Percentiles rank a stretch among this genome's conserved stretches.
These are phyloP conservation scores for Trametes meyenii DNA, from an alignment of 768 basidiomycete species.

Conservation along the genomic window DNA sequence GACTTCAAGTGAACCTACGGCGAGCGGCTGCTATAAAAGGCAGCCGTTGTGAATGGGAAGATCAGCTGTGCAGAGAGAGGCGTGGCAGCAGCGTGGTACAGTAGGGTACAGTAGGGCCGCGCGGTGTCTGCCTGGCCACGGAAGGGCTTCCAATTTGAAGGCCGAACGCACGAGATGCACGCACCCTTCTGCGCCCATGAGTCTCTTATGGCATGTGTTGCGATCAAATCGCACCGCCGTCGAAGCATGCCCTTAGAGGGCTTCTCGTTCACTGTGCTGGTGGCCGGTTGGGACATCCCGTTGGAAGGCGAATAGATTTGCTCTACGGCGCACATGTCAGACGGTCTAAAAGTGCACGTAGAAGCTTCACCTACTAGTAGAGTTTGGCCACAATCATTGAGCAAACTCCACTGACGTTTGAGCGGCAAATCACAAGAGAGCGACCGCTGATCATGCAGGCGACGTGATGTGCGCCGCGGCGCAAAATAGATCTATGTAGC, in stretches of 20 bases:
- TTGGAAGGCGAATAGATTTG: no score
- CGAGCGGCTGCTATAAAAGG: slow-evolving; percentile 6
- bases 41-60: slow-evolving; percentile 13
- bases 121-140: neutral
- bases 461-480: no score
- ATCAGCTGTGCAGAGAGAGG: neutral
- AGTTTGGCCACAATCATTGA: no score
- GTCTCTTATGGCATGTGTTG: slow-evolving; percentile 1
- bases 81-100: neutral
- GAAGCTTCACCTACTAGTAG: no score
- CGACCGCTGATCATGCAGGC: no score
- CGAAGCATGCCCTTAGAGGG: neutral
- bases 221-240: slow-evolving; percentile 17
- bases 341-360: no score
- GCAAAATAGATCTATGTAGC: no score
- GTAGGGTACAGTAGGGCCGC: neutral
- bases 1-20: neutral
- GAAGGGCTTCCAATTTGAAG: slow-evolving; percentile 1
- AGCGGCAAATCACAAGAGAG: no score
- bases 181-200: neutral
- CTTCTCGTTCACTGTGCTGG: neutral
- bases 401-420: no score
- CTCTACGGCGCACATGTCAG: no score
- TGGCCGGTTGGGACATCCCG: no score
- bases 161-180: slow-evolving; percentile 2